Percentiles rank a stretch among this genome's conserved stretches.
phyloP scores from a whole-genome alignment of 306 rosid genomes.

The Malus sieversii region DNA sequence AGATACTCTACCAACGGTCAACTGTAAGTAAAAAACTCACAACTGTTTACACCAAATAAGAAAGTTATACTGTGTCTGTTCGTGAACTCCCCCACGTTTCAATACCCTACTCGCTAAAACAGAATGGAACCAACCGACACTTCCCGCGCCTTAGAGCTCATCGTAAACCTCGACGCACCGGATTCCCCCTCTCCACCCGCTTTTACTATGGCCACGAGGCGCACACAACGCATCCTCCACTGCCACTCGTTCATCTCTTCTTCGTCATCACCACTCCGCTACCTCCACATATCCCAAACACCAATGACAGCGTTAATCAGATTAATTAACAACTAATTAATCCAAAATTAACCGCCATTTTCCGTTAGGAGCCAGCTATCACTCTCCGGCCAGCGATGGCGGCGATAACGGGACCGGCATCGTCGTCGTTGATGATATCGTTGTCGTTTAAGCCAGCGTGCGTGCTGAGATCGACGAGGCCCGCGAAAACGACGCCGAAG shows the following conservation, averaged over 20 bases:
- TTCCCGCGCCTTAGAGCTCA: too few species aligned
- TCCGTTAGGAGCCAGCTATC: neutral
- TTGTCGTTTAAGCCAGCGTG: slow-evolving; percentile 19
- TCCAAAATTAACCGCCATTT: neutral
- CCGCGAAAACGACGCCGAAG: slow-evolving; percentile 6
- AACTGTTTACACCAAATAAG: neutral
- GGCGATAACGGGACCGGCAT: slow-evolving; percentile 30
- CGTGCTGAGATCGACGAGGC: slow-evolving; percentile 16
- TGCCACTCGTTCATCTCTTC: neutral
- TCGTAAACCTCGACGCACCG: neutral
- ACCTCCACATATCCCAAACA: neutral
- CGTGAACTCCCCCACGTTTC: neutral
- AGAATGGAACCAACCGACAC: neutral
- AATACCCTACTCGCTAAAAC: neutral
- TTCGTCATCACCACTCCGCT: neutral
- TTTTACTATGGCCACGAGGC: neutral
- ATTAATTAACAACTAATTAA: neutral
- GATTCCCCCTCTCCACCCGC: neutral
- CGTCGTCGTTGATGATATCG: slow-evolving; percentile 12
- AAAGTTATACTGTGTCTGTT: neutral
- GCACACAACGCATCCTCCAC: neutral
- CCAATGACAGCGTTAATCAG: neutral
- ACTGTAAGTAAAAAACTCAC: neutral
- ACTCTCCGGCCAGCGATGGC: neutral
- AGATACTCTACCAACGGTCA: neutral